Evolutionary conservation across 169 alveolate genomes (phyloP), one percentile per base, ranked within the genome.

Genomic region (Babesia caballi): DNA sequence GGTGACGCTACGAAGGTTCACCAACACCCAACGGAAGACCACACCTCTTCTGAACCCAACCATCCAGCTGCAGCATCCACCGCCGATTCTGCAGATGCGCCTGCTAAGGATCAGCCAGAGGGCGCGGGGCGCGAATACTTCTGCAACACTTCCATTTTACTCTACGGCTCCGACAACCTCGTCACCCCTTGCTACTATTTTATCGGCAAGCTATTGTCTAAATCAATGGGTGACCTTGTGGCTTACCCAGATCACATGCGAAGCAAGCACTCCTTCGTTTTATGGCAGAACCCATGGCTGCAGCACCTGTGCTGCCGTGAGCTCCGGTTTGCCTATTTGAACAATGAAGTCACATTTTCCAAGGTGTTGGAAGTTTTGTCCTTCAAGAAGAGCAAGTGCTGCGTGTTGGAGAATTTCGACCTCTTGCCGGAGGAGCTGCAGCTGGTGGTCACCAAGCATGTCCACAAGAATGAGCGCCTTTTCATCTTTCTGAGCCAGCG

Each of bases 281-380:
- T 58, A 0, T 52, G 60, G 50, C 71, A 77, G 27, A 77, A 77
- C 36, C 28, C 63, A 14, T 33, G 47, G 36, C 36, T 77, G 35
- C 85, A 77, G 47, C 82, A 77, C 38, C 42, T 77, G 7, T 66
- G 76, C 53, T 67, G 85, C 33, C 58, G 40, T 23, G 57, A 44
- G 65, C 36, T 74, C 11, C 19, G 38, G 32, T 51, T 23, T 38
- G 58, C 50, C 23, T 50, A 21, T 3, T 32, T 17, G n/a, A 46
- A 42, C 49, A 59, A 51, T 14, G 65, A 44, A 25, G 38, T 66
- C 6, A 53, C 58, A 15, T 5, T 30, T n/a, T 66, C 40, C 5
- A 57, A 63, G 21, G 30, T 74, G 32, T 53, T 19, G 27, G 82
- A 77, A 32, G 35, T 77, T 8, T 21, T 77, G 38, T 19, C 52